A percentile compares a stretch with the other conserved stretches of the same genome.
phyloP scores from a whole-genome alignment of 2,329 filamentous ascomycete species.

The Cercospora beticola region DNA sequence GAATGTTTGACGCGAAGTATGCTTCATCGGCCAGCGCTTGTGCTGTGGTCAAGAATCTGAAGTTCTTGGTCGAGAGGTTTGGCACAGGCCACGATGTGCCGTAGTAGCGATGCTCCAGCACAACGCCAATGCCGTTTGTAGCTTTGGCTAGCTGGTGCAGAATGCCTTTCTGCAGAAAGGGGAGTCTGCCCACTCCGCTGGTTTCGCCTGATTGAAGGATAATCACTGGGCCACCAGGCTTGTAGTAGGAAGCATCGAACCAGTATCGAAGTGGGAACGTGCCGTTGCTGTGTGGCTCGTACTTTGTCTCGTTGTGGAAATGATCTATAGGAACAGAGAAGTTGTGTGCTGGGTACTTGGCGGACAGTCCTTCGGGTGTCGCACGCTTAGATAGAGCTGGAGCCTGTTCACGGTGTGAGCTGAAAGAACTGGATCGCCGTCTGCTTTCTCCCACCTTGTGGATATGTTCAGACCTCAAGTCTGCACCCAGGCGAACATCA shows the following conservation, averaged over 20 bases:
- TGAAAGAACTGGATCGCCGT: neutral
- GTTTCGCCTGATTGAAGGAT: slow-evolving; percentile 74
- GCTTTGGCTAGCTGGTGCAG: slow-evolving; percentile 67
- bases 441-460: neutral
- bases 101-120: slow-evolving; percentile 87
- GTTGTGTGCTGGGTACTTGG: slow-evolving; percentile 50
- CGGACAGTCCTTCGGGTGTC: slow-evolving; percentile 37
- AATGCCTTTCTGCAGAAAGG: slow-evolving; percentile 75
- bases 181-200: slow-evolving; percentile 60
- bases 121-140: slow-evolving; percentile 71
- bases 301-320: slow-evolving; percentile 75
- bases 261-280: slow-evolving; percentile 75
- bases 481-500: slow-evolving; percentile 6
- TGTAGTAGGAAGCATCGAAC: slow-evolving; percentile 76
- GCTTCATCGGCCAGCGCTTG: slow-evolving; percentile 78
- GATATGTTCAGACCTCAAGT: neutral
- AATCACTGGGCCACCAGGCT: slow-evolving; percentile 76
- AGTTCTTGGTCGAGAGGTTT: slow-evolving; percentile 65
- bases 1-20: slow-evolving; percentile 73
- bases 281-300: slow-evolving; percentile 71
- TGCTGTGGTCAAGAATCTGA: slow-evolving; percentile 80
- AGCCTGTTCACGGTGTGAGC: slow-evolving; percentile 7
- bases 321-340: slow-evolving; percentile 68
- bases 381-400: slow-evolving; percentile 21
- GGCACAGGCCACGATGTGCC: slow-evolving; percentile 69